These are phyloP conservation scores for Pseudophaeomoniella oleicola DNA, from an alignment of 2,329 filamentous ascomycete species.

Conservation along the genomic window DNA sequence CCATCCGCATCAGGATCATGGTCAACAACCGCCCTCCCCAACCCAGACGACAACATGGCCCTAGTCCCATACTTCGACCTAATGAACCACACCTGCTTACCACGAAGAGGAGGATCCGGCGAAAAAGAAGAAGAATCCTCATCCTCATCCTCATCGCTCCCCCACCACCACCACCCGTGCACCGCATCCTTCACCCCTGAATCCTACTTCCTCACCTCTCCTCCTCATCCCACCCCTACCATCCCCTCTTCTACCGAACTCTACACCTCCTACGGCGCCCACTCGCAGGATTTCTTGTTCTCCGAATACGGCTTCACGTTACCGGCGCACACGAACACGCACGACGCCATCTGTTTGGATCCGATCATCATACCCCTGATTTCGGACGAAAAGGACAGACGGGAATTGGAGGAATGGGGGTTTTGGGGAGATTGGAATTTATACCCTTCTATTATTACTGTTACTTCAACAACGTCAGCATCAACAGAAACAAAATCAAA, in stretches of 20 bases:
- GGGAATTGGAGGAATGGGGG: not conserved
- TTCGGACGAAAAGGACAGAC: not conserved
- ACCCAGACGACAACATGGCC: not conserved
- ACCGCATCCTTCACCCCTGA: not conserved
- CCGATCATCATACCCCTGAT: not conserved
- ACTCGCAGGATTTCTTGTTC: not conserved
- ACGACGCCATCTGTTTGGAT: not conserved
- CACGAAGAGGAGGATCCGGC: too few species aligned
- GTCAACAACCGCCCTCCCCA: too few species aligned
- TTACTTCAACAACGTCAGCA: not conserved
- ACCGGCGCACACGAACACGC: not conserved
- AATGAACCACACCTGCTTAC: not conserved
- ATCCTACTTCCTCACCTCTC: not conserved
- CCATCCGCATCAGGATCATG: too few species aligned
- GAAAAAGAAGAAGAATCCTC: not conserved
- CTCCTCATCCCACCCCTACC: not conserved
- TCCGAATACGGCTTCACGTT: not conserved
- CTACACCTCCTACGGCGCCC: not conserved
- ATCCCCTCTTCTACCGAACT: not conserved
- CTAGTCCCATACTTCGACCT: not conserved
- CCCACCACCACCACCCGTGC: too few species aligned
- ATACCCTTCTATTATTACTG: not conserved
- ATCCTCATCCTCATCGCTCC: not conserved
- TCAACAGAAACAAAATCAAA: too few species aligned
- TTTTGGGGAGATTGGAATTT: not conserved